Conservation (phyloP, 2,329 filamentous ascomycete species). For the Alternaria sp. region DNA sequence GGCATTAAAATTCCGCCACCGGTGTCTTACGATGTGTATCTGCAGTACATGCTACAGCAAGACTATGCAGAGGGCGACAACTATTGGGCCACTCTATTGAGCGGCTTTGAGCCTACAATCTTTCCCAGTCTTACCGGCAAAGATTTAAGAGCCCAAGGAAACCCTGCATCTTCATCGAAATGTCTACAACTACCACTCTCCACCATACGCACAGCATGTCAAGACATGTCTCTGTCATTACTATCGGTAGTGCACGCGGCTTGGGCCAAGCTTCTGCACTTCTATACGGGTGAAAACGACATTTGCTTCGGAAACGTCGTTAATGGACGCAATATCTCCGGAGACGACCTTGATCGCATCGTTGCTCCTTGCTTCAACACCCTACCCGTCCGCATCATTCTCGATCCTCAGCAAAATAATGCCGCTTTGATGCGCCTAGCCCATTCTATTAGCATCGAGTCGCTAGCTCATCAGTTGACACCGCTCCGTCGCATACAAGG, state of each 20-base stretch:
- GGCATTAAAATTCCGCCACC: conserved; percentile 56
- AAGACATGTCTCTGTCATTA: conserved; percentile 51
- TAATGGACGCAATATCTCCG: conserved; percentile 72
- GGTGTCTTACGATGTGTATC: conserved; percentile 67
- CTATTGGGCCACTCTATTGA: conserved; percentile 71
- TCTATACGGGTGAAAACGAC: conserved; percentile 64
- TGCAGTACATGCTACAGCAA: conserved; percentile 63
- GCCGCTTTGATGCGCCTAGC: conserved; percentile 65
- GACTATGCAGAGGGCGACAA: conserved; percentile 58
- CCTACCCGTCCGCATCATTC: conserved; percentile 69
- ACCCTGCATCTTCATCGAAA: conserved; percentile 32
- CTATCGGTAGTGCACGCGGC: conserved; percentile 73
- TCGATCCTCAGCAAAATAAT: conserved; percentile 59
- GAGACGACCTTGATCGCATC: conserved; percentile 72
- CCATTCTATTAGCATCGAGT: conserved; percentile 66
- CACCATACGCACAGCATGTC: conserved; percentile 28
- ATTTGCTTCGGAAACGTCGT: conserved; percentile 88
- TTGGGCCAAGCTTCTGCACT: conserved; percentile 71
- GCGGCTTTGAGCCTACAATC: conserved; percentile 56
- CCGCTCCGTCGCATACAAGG: conserved; percentile 74
- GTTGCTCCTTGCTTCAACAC: conserved; percentile 96
- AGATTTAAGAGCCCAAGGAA: neutral
- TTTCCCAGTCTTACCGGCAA: conserved; percentile 46
- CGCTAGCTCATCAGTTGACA: conserved; percentile 74
- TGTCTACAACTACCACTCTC: conserved; percentile 29